Conservation (phyloP, 345 rosid genomes). For the Lumnitzera littorea region DNA sequence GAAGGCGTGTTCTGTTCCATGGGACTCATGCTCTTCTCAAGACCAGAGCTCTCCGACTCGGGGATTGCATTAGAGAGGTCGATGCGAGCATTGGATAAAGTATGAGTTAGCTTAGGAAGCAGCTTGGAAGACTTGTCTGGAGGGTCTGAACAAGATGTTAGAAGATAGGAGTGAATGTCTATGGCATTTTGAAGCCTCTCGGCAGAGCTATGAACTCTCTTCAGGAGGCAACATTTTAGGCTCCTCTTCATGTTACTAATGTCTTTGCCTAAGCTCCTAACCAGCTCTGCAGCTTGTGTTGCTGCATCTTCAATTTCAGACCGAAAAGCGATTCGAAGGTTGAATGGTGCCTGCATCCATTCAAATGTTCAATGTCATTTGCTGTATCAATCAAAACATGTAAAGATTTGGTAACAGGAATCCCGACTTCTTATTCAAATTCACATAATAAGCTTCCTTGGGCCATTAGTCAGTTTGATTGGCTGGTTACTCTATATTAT, state of each 20-base stretch:
- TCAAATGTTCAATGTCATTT: background rate
- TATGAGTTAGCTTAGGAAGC: constrained; percentile 12
- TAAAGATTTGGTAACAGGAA: too few species aligned
- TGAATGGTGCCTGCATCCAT: constrained; percentile 38
- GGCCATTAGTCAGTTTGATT: too few species aligned
- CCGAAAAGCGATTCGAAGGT: constrained; percentile 39
- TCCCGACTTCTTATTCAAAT: background rate
- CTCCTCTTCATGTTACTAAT: constrained; percentile 35
- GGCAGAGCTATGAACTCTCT: constrained; percentile 40
- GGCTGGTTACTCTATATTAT: too few species aligned
- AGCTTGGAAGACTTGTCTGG: constrained; percentile 19
- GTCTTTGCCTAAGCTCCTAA: constrained; percentile 47
- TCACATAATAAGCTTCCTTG: too few species aligned
- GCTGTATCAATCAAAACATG: too few species aligned
- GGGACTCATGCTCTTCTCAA: background rate
- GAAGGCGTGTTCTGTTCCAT: background rate
- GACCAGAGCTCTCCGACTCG: constrained; percentile 9
- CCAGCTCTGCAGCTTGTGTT: constrained; percentile 45
- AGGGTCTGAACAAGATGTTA: constrained; percentile 16
- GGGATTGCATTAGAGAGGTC: constrained; percentile 10
- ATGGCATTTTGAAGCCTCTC: constrained; percentile 40
- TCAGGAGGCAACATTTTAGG: constrained; percentile 26
- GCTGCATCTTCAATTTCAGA: constrained; percentile 41
- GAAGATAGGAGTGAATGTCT: constrained; percentile 46
- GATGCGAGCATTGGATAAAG: constrained; percentile 8